Evolutionary conservation across 176 grass and related monocot species (phyloP).

Genomic region (barley (Hordeum vulgare)): MorexV3_pseudomolecules_assembly NC_058520.1:41289702-41290201

Average conservation of each 20-base stretch:
- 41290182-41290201: conserved; percentile 11
- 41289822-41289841: background rate
- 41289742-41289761: background rate
- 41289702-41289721: background rate
- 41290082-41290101: background rate
- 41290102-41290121: background rate
- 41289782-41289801: background rate
- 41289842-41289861: background rate
- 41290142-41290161: background rate
- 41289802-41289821: background rate
- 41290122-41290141: background rate
- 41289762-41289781: background rate
- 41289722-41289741: background rate
- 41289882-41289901: conserved; percentile 6
- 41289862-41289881: background rate
- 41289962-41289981: background rate
- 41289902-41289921: background rate
- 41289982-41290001: background rate
- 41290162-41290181: background rate
- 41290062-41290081: background rate
- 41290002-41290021: background rate
- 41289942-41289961: conserved; percentile 4
- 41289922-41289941: background rate
- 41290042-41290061: background rate
- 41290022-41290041: background rate